Percentiles rank a stretch among this genome's conserved stretches.
Conservation (phyloP, 768 basidiomycete genomes). For the Suillus discolor region DNA sequence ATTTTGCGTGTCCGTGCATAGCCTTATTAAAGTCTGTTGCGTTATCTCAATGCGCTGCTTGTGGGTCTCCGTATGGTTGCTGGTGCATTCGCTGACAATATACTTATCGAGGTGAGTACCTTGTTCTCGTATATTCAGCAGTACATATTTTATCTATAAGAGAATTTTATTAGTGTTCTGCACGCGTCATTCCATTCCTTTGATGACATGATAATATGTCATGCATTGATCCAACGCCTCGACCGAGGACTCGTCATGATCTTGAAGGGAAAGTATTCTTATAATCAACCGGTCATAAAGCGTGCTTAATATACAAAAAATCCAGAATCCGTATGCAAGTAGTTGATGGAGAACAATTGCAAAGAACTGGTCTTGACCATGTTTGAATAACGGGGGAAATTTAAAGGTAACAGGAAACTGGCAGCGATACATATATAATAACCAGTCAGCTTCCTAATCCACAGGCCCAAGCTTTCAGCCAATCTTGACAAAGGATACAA, state of each 20-base stretch:
- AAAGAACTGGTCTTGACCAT: neutral
- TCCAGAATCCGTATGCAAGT: neutral
- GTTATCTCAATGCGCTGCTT: conserved; percentile 35
- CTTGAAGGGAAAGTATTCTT: too few species aligned
- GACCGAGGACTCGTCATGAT: too few species aligned
- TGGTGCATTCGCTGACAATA: conserved; percentile 33
- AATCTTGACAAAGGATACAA: neutral
- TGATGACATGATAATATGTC: conserved; percentile 25
- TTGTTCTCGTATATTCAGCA: neutral
- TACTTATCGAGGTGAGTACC: conserved; percentile 34
- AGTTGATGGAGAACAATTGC: neutral
- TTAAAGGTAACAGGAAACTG: neutral
- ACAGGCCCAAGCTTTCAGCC: conserved; percentile 1
- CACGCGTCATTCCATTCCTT: conserved; percentile 27
- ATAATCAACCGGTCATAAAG: neutral
- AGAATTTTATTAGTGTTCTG: conserved; percentile 30
- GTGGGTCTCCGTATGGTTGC: conserved; percentile 24
- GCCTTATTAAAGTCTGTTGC: too few species aligned
- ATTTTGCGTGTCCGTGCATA: too few species aligned
- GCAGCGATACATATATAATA: neutral
- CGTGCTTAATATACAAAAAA: neutral
- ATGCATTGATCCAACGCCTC: neutral
- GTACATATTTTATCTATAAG: conserved; percentile 21
- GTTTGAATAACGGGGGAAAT: neutral
- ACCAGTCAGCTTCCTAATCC: neutral